Conservation (phyloP, 2,329 filamentous ascomycete species). For the Sarocladiaceae sp. region DNA sequence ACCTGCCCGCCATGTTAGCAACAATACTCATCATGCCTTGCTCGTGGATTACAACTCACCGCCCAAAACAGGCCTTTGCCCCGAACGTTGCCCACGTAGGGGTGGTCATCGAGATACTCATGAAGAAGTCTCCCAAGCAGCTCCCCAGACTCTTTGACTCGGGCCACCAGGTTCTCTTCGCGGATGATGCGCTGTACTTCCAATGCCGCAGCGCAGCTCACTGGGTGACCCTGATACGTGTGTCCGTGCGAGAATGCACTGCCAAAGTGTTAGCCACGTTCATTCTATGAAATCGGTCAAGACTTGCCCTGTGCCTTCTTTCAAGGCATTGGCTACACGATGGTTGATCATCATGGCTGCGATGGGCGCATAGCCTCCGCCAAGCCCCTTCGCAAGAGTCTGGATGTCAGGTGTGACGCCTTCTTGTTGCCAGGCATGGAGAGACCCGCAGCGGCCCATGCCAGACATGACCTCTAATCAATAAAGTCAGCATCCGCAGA, state of each 20-base stretch:
- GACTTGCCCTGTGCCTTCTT: constrained; percentile 21
- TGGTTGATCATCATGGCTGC: constrained; percentile 47
- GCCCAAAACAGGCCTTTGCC: constrained; percentile 25
- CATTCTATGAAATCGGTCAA: neutral
- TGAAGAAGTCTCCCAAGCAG: constrained; percentile 15
- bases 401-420: constrained; percentile 54
- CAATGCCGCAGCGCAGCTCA: constrained; percentile 20
- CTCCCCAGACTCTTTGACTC: constrained; percentile 14
- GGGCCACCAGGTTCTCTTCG: constrained; percentile 18
- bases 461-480: constrained; percentile 18
- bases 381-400: constrained; percentile 60
- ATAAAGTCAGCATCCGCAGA: neutral
- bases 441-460: constrained; percentile 16
- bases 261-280: neutral
- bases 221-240: constrained; percentile 20
- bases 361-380: constrained; percentile 54
- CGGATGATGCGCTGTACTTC: constrained; percentile 37
- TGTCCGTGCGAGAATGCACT: constrained; percentile 17
- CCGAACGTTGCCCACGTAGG: constrained; percentile 23
- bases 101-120: constrained; percentile 17
- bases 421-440: constrained; percentile 50
- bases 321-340: constrained; percentile 38
- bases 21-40: neutral
- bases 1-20: constrained; percentile 14
- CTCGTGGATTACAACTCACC: constrained; percentile 11